phyloP scores from a whole-genome alignment of 805 yeast genomes.

The Nakazawaea wickerhamii region DNA sequence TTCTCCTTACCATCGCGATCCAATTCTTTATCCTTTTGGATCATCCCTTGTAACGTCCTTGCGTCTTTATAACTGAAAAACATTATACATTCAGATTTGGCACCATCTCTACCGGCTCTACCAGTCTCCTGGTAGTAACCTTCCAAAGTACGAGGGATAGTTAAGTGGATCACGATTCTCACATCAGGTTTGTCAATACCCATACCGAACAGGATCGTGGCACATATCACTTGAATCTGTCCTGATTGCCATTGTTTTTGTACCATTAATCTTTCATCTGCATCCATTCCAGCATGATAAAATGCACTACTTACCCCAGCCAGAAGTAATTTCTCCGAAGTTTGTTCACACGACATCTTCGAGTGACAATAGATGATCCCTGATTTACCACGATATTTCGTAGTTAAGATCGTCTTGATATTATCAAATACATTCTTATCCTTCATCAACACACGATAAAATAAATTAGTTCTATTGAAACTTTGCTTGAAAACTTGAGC shows the following conservation, averaged over 20 bases:
- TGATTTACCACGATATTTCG: constrained; percentile 49
- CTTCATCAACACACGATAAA: constrained; percentile 72
- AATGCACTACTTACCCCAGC: constrained; percentile 65
- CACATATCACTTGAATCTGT: constrained; percentile 75
- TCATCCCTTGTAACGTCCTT: constrained; percentile 66
- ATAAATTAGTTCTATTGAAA: constrained; percentile 83
- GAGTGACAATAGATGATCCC: constrained; percentile 96
- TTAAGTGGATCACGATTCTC: constrained; percentile 82
- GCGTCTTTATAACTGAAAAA: constrained; percentile 81
- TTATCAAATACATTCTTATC: constrained; percentile 49
- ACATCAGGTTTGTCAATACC: constrained; percentile 98
- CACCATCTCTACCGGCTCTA: constrained; percentile 96
- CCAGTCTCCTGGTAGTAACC: constrained; percentile 99
- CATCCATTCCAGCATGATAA: constrained; percentile 94
- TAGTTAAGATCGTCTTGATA: constrained; percentile 49
- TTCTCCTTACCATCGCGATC: constrained; percentile 62
- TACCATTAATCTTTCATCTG: constrained; percentile 65
- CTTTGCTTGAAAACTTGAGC: constrained; percentile 79
- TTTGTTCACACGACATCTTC: constrained; percentile 79
- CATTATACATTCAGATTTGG: constrained; percentile 73
- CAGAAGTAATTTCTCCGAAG: constrained; percentile 52
- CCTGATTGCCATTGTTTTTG: constrained; percentile 82
- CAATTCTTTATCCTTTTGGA: constrained; percentile 68
- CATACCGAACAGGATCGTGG: constrained; percentile 98
- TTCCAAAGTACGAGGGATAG: constrained; percentile 85